Evolutionary conservation across 2,329 filamentous ascomycete genomes (phyloP), one percentile per base, ranked within the genome.

Genomic region (Whalleya microplaca): DNA sequence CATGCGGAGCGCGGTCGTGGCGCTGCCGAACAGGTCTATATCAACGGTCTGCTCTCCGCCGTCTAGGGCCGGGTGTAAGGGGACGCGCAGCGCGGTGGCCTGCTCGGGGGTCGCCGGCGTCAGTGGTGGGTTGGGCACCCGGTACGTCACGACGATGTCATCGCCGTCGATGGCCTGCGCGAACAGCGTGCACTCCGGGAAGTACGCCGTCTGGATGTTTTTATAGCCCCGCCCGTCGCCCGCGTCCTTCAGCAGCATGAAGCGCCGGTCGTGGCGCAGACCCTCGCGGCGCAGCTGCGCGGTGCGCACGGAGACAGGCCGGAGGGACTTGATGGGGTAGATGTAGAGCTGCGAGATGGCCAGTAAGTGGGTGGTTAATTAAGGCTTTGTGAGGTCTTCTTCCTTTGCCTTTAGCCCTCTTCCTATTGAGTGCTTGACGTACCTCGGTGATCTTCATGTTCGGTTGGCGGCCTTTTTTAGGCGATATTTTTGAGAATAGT

Each of bases 241-340:
- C 71, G 43, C 73, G 61, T 83, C 75, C 63, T 82, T 82, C 59
- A 85, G 80, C 3, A 92, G 80, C 84, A 92, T 90, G 73, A 90
- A 92, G 32, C 79, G 78, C 9, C 89, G 83, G 74, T 92, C 89
- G 69, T 89, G 76, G 41, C 77, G 75, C 63, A 91, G 78, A 14
- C 89, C 88, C 60, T 85, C 80, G n/a, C 78, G 76, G 4, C 81
- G 83, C 45, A 91, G 72, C n/a, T 73, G 72, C 2, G 86, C 79
- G 0, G 74, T 71, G 3, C 76, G 56, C 29, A 91, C 74, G 18
- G 78, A 71, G 51, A 88, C 82, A 48, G 83, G 84, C 37, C 85
- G 83, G n/a, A 91, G 80, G 7, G 82, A 87, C 70, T 92, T 92
- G 74, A 92, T 86, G 42, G 89, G 88, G 70, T 92, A 91, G 46